A percentile compares a stretch with the other conserved stretches of the same genome.
Conservation (phyloP, 2,329 filamentous ascomycete genomes). For the Pseudogymnoascus sp. region DNA sequence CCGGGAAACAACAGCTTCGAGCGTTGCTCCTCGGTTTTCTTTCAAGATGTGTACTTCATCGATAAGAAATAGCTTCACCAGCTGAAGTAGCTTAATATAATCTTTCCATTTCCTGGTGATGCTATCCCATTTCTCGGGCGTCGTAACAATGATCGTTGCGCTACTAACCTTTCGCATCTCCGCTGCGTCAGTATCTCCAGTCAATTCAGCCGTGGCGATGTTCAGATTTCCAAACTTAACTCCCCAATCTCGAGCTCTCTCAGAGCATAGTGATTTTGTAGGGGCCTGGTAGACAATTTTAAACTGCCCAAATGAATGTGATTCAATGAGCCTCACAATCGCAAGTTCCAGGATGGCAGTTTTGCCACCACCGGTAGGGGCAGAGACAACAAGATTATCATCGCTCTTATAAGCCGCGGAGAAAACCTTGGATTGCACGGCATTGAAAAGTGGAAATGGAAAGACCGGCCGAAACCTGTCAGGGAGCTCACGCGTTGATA, state of each 20-base stretch:
- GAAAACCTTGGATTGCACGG: slow-evolving; percentile 75
- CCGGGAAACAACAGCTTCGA: slow-evolving; percentile 76
- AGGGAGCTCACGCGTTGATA: slow-evolving; percentile 53
- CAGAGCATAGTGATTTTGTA: slow-evolving; percentile 73
- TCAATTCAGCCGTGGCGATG: slow-evolving; percentile 66
- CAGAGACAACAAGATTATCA: slow-evolving; percentile 71
- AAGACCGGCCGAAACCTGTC: slow-evolving; percentile 64
- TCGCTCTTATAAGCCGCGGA: slow-evolving; percentile 53
- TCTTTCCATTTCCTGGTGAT: slow-evolving; percentile 83
- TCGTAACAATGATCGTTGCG: slow-evolving; percentile 77
- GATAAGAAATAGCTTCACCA: slow-evolving; percentile 73
- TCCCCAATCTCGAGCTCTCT: slow-evolving; percentile 69
- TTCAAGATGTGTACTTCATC: slow-evolving; percentile 85
- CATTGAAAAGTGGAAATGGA: slow-evolving; percentile 68
- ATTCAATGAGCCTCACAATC: slow-evolving; percentile 61
- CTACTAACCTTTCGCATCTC: slow-evolving; percentile 62
- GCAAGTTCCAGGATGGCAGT: slow-evolving; percentile 75
- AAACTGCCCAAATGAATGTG: slow-evolving; percentile 50
- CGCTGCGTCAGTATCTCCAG: slow-evolving; percentile 64
- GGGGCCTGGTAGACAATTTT: slow-evolving; percentile 83
- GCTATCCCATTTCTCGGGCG: slow-evolving; percentile 87
- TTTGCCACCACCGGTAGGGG: slow-evolving; percentile 80
- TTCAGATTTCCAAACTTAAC: slow-evolving; percentile 61
- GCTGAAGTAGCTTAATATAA: slow-evolving; percentile 62
- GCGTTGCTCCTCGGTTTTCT: slow-evolving; percentile 66